Evolutionary conservation across 805 yeast genomes (phyloP).

Genomic region (Candida morakotiae): DNA sequence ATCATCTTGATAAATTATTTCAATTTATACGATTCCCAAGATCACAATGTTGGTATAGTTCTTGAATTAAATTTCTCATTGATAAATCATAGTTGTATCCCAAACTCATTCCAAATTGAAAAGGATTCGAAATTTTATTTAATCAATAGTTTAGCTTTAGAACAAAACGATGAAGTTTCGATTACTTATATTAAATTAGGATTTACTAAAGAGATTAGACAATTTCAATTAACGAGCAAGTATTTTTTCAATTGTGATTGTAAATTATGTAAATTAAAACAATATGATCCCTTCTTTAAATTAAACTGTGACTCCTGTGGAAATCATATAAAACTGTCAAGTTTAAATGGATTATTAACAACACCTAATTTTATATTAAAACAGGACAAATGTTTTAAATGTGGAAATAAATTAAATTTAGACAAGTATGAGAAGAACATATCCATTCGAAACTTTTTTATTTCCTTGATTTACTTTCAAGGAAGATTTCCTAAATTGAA

Average conservation of each 20-base stretch:
- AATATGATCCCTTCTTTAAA: slow-evolving; percentile 25
- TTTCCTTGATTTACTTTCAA: neutral
- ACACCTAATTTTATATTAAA: slow-evolving; percentile 2
- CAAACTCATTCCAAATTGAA: slow-evolving; percentile 22
- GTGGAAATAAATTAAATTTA: neutral
- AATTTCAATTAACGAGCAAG: slow-evolving; percentile 16
- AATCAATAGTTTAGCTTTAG: slow-evolving; percentile 15
- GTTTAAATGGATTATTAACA: neutral
- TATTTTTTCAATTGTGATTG: slow-evolving; percentile 35
- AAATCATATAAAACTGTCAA: neutral
- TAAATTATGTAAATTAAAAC: slow-evolving; percentile 14
- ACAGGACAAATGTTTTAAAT: neutral
- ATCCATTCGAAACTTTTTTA: slow-evolving; percentile 1
- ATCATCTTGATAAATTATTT: slow-evolving; percentile 19
- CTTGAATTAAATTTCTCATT: slow-evolving; percentile 35
- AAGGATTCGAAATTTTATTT: slow-evolving; percentile 11
- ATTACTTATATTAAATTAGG: slow-evolving; percentile 24
- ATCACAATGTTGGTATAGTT: slow-evolving; percentile 26
- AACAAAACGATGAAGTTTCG: slow-evolving; percentile 20
- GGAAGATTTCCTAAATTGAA: neutral
- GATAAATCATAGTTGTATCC: slow-evolving; percentile 39
- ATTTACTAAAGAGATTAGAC: slow-evolving; percentile 24
- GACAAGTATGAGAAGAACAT: slow-evolving; percentile 2
- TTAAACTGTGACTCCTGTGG: slow-evolving; percentile 2
- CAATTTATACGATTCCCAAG: slow-evolving; percentile 18